Base-by-base conservation (phyloP, 1,284 basidiomycete species). In the Gomphus bonarii region DNA sequence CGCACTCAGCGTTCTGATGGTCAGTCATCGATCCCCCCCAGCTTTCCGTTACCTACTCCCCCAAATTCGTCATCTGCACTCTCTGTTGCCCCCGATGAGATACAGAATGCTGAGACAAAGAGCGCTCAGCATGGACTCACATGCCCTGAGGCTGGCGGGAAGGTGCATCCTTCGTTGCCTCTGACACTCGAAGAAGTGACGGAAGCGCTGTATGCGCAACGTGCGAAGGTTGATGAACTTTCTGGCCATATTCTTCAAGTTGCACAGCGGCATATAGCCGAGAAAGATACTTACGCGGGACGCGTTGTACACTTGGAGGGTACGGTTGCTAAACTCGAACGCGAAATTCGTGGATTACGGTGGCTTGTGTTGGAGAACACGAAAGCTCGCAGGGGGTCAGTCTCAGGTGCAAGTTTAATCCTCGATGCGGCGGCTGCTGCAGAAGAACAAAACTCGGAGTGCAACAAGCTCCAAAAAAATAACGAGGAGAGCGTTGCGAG, bases 311-410 rank as follows among this genome's bases (percentile, higher is more conserved):
- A 62, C n/a, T 69, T 76, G 11, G 74, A 78, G 63, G 68, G 68
- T 31, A 72, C 73, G 57, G 64, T 70, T 38, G 67, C 67, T 31
- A 71, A 72, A 62, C 71, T 72, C 61, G 75, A 71, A 61, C 65
- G 70, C 57, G 77, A 78, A 64, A 73, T 79, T 50, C 72, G 73
- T 54, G 77, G 77, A 18, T 66, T 78, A 42, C 69, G 73, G 35
- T 78, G 74, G 73, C 70, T 78, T 18, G 70, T 78, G 22, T 18
- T 44, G 40, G 52, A 54, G 28, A 40, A 54, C 42, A 22, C 14
- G 16, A 54, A 20, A 28, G 33, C 16, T 18, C 50, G 33, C 3
- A 12, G 14, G 8, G 22, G 33, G 11, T 7, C n/a, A 8, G 48
- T 18, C 14, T 20, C 20, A 25, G 28, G 18, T 14, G 30, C 48